Evolutionary conservation across 768 basidiomycete genomes (phyloP).

Genomic region (Lactarius sanguifluus): DNA sequence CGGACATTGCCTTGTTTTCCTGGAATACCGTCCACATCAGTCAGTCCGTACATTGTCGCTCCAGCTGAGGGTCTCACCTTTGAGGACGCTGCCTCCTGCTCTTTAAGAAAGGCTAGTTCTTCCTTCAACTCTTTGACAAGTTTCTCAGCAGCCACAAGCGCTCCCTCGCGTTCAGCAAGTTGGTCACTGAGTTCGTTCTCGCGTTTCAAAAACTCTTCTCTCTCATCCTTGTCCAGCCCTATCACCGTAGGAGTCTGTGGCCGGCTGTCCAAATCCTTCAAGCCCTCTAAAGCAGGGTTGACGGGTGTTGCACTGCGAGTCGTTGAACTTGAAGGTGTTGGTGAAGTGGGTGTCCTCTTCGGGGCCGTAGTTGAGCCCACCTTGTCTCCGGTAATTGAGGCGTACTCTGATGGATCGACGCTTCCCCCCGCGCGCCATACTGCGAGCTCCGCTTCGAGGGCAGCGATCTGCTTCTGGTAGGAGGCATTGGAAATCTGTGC

Average conservation of each 20-base stretch:
- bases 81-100: slow-evolving; percentile 78
- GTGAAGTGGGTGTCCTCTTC: slow-evolving; percentile 53
- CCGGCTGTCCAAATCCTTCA: slow-evolving; percentile 77
- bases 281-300: slow-evolving; percentile 68
- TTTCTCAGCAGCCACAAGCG: slow-evolving; percentile 78
- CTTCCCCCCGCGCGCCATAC: slow-evolving; percentile 86
- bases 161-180: slow-evolving; percentile 88
- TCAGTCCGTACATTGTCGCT: slow-evolving; percentile 6
- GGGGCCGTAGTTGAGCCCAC: slow-evolving; percentile 44
- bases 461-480: slow-evolving; percentile 82
- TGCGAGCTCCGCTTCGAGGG: slow-evolving; percentile 87
- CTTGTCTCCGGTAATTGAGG: slow-evolving; percentile 58
- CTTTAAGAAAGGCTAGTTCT: slow-evolving; percentile 86
- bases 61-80: slow-evolving; percentile 49
- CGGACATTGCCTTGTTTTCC: slow-evolving; percentile 95
- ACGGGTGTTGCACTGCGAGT: slow-evolving; percentile 72
- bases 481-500: slow-evolving; percentile 82
- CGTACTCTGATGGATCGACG: slow-evolving; percentile 85
- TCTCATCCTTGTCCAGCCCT: slow-evolving; percentile 91
- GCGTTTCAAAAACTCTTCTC: slow-evolving; percentile 92
- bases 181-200: slow-evolving; percentile 97
- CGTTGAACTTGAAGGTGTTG: slow-evolving; percentile 64
- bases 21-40: slow-evolving; percentile 35
- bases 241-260: slow-evolving; percentile 91
- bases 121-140: slow-evolving; percentile 84